Percentiles rank a stretch among this genome's conserved stretches.
Conservation (phyloP, 2,329 filamentous ascomycete genomes). For the Pezicula rhizophila region DNA sequence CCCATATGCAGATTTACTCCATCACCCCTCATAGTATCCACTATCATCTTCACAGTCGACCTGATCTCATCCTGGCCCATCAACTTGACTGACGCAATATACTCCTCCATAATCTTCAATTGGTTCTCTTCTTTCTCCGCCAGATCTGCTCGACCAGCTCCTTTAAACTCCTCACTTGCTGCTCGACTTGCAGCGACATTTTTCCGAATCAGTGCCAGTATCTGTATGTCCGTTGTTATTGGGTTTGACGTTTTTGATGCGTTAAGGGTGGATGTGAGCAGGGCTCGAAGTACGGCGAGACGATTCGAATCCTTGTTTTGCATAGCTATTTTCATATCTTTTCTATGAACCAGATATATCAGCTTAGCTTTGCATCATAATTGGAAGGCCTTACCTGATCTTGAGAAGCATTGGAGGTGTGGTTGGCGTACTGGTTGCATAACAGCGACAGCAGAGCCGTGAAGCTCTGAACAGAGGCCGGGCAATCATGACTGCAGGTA, state of each 20-base stretch:
- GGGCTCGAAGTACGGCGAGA: slow-evolving; percentile 60
- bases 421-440: slow-evolving; percentile 20
- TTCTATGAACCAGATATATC: slow-evolving; percentile 15
- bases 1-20: slow-evolving; percentile 48
- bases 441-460: slow-evolving; percentile 19
- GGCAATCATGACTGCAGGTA: slow-evolving; percentile 11
- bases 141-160: slow-evolving; percentile 60
- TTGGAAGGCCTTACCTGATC: slow-evolving; percentile 25
- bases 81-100: slow-evolving; percentile 51
- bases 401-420: slow-evolving; percentile 29
- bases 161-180: slow-evolving; percentile 57
- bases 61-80: slow-evolving; percentile 54
- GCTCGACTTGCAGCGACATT: slow-evolving; percentile 51
- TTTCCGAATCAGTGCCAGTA: slow-evolving; percentile 63
- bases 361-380: neutral
- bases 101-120: slow-evolving; percentile 58
- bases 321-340: slow-evolving; percentile 62
- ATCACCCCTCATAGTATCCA: slow-evolving; percentile 44
- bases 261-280: slow-evolving; percentile 68
- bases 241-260: slow-evolving; percentile 66
- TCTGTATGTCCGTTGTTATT: slow-evolving; percentile 63
- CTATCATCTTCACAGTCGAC: slow-evolving; percentile 42
- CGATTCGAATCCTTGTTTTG: slow-evolving; percentile 57
- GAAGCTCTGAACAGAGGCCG: slow-evolving; percentile 16
- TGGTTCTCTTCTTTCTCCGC: slow-evolving; percentile 65